Percentiles rank a stretch among this genome's conserved stretches.
phyloP scores from a whole-genome alignment of 352 stramenopile genomes.

The Phytophthora hybrid region DNA sequence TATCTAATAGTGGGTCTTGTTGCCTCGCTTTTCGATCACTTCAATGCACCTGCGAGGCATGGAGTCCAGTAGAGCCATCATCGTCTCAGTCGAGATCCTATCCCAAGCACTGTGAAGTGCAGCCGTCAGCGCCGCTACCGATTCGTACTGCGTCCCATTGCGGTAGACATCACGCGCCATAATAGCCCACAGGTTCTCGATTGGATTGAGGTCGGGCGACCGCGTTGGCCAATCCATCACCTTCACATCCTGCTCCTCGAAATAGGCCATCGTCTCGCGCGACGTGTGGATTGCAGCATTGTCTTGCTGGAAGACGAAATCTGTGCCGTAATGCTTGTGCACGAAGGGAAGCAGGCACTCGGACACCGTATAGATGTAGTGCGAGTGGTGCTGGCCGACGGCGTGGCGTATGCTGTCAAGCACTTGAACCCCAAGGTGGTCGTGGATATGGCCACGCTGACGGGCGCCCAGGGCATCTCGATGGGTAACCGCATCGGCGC shows the following conservation, averaged over 20 bases:
- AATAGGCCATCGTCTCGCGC: too few species aligned
- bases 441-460: conserved; percentile 98
- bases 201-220: background rate
- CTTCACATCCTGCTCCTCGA: too few species aligned
- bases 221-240: too few species aligned
- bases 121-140: background rate
- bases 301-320: too few species aligned
- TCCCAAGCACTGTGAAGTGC: background rate
- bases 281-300: too few species aligned
- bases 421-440: conserved; percentile 91
- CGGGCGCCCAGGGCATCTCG: conserved; percentile 93
- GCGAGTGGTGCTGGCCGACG: conserved; percentile 94
- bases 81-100: background rate
- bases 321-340: too few species aligned
- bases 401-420: conserved; percentile 93
- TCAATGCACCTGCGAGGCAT: background rate
- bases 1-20: background rate
- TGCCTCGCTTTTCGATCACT: background rate
- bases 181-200: background rate
- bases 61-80: background rate
- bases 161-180: background rate
- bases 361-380: too few species aligned
- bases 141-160: background rate
- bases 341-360: background rate
- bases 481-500: conserved; percentile 94